phyloP scores from a whole-genome alignment of 257 asterid species.

The Verbascum thapsus region DNA sequence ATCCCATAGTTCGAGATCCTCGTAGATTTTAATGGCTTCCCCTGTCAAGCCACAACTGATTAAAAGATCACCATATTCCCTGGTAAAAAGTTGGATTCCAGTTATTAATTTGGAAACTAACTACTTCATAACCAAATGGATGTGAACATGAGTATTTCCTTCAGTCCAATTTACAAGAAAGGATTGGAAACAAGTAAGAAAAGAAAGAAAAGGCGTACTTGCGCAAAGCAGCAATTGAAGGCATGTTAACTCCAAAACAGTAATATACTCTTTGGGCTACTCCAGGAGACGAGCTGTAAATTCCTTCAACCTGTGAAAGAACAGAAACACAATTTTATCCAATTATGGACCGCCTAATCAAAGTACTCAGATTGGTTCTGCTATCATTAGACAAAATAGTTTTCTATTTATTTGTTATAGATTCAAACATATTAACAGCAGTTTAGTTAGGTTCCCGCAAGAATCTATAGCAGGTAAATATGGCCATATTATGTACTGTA shows the following conservation, averaged over 20 bases:
- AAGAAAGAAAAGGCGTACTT: slow-evolving; percentile 47
- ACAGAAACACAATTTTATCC: slow-evolving; percentile 9
- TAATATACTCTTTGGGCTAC: slow-evolving; percentile 62
- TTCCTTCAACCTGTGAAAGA: slow-evolving; percentile 56
- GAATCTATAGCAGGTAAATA: slow-evolving; percentile 13
- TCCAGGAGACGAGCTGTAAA: slow-evolving; percentile 54
- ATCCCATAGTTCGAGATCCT: slow-evolving; percentile 99
- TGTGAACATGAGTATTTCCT: background rate
- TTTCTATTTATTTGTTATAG: background rate
- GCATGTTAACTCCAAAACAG: slow-evolving; percentile 71
- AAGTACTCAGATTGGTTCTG: background rate
- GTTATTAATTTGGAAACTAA: slow-evolving; percentile 5
- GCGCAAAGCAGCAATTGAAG: slow-evolving; percentile 74
- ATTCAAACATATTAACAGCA: slow-evolving; percentile 6
- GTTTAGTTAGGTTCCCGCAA: background rate
- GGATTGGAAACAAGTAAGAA: slow-evolving; percentile 19
- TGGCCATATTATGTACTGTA: background rate
- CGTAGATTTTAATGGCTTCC: slow-evolving; percentile 79
- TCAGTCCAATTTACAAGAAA: slow-evolving; percentile 20
- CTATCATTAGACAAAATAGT: background rate
- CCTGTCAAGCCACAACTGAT: slow-evolving; percentile 90
- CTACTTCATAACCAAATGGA: slow-evolving; percentile 5
- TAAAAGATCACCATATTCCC: slow-evolving; percentile 87
- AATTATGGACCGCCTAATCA: background rate
- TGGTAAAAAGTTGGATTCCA: slow-evolving; percentile 32